Base-by-base conservation (phyloP, 2,329 filamentous ascomycete genomes). In the Didymella segeticola region DNA sequence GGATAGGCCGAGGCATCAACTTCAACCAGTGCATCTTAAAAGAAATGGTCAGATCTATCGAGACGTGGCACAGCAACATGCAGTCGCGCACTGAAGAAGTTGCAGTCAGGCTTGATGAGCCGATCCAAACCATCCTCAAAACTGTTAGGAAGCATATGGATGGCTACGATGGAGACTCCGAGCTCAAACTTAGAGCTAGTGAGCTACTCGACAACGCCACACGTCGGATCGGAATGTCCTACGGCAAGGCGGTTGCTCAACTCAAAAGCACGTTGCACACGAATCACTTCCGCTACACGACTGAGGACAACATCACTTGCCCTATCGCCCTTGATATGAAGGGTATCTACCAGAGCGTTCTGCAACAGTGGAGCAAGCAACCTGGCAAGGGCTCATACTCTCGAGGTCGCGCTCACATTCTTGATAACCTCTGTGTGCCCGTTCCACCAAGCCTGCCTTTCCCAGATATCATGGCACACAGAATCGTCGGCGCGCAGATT, bases 11-110 rank as follows among this genome's bases (percentile, higher is more conserved):
- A 3, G 54, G 54, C 3, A 15, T 14, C 0, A 60, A 58, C 15
- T 15, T 63, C 12, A 63, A 63, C 26, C 6, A 46, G 0, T 54
- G 58, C 6, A 47, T 60, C 10, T 42, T 59, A 4, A 12, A 23
- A 7, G 34, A 26, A 0, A 43, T 59, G 41, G 14, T 38, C 5
- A 11, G 19, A 2, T 45, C 46, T 22, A 23, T 53, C 15, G 14
- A 56, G 8, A 19, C 14, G 9, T 62, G 57, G 54, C 27, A 50
- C 8, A 30, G 30, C 4, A 27, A 26, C 1, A 43, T 62, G 47
- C 0, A 17, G 1, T 5, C 4, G 6, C 19, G 22, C 10, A 36
- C 25, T 4, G 15, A 30, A n/a, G 14, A 47, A 8, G 22, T 57
- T 3, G 47, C 50, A 5, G 2, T 30, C 11, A 19, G 14, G 5